Base-by-base conservation (phyloP, 2,329 filamentous ascomycete species). In the Helicocarpus griseus region DNA sequence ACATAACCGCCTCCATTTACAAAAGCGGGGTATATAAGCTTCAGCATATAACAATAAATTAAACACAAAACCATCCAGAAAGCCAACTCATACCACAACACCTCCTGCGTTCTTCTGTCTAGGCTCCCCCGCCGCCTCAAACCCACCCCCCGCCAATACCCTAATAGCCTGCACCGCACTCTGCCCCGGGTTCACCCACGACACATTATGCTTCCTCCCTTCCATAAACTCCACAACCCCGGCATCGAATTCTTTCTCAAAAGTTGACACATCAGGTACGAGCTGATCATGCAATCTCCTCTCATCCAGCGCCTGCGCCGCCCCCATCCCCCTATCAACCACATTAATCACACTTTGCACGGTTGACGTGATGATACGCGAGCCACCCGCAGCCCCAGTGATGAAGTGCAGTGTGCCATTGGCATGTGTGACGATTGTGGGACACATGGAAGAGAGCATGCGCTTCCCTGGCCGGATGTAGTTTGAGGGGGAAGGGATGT, bases 201-300 rank as follows among this genome's bases (percentile, higher is more conserved):
- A 82, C 2, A 93, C 77, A 61, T 87, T 84, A 63, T 93, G 87
- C 0, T 86, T 86, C 48, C 77, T 72, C 1, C 68, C 69, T 48
- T 69, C 67, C 77, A 95, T 77, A 54, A 77, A 84, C 1, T 73
- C 78, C 4, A 81, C 79, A 0, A 82, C 86, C 1, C 59, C 63
- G 55, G 85, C 83, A 58, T 87, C 77, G 58, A 86, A 94, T 0
- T 66, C 66, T 29, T 79, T 80, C 68, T 95, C 89, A 49, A 93
- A 83, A 0, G 71, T 72, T 1, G 83, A 77, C 46, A 70, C 69
- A 59, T 89, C 84, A 0, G 89, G 89, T 49, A 89, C 73, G 8
- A 95, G 73, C 69, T 95, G 89, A 63, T 95, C 87, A 62, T 95
- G 89, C 21, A 94, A 70, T 7, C 89, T 74, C 0, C 86, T 86